Evolutionary conservation across 768 basidiomycete genomes (phyloP).

Genomic region (Lyophyllum decastes): DNA sequence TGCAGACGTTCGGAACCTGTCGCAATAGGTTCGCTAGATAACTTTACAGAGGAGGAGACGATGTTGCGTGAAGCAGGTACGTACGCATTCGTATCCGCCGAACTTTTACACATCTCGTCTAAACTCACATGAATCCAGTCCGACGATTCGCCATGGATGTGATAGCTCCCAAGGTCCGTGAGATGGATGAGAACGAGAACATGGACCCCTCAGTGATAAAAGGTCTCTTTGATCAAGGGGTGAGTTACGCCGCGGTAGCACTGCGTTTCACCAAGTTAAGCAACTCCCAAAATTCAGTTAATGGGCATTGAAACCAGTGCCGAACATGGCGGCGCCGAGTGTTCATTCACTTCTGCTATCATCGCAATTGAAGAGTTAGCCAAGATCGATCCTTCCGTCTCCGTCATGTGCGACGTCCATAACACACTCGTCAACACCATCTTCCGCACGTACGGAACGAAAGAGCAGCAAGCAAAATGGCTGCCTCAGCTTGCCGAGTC

Average conservation of each 20-base stretch:
- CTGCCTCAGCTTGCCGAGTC: conserved; percentile 78
- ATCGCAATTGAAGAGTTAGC: conserved; percentile 98
- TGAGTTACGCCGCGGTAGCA: conserved; percentile 37
- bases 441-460: conserved; percentile 80
- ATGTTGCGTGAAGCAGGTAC: conserved; percentile 91
- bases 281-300: conserved; percentile 49
- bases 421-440: conserved; percentile 98
- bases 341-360: conserved; percentile 92
- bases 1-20: conserved; percentile 26
- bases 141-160: conserved; percentile 88
- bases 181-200: conserved; percentile 96
- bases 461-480: conserved; percentile 87
- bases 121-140: conserved; percentile 48
- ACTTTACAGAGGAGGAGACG: conserved; percentile 91
- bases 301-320: conserved; percentile 96
- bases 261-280: conserved; percentile 3
- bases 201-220: conserved; percentile 91
- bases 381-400: conserved; percentile 93
- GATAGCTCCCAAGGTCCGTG: conserved; percentile 86
- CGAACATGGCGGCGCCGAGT: conserved; percentile 85
- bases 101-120: neutral
- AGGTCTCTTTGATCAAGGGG: conserved; percentile 93
- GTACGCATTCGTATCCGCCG: conserved; percentile 20
- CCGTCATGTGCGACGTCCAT: conserved; percentile 96
- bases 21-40: conserved; percentile 65